These are phyloP conservation scores for Diaporthe ilicicola DNA, from an alignment of 2,329 filamentous ascomycete species.

Conservation along the genomic window DNA sequence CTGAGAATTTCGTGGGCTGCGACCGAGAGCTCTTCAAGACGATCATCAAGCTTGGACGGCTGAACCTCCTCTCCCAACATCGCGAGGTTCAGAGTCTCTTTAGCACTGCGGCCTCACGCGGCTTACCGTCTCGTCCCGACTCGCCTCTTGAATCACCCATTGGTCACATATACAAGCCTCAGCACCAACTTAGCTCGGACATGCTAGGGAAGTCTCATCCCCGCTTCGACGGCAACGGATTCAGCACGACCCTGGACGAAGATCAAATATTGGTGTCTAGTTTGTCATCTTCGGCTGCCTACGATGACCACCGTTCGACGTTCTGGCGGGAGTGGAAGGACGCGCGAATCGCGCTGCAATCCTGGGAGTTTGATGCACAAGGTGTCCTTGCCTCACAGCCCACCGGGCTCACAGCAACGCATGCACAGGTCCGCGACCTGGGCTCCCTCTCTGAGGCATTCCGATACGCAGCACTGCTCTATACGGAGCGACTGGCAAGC, in stretches of 20 bases:
- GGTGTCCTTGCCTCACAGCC: constrained; percentile 61
- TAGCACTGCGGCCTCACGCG: constrained; percentile 35
- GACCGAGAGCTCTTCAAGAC: constrained; percentile 88
- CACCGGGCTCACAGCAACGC: constrained; percentile 46
- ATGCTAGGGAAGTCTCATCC: constrained; percentile 38
- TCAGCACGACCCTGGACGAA: constrained; percentile 63
- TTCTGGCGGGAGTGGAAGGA: constrained; percentile 92
- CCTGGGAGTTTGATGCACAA: constrained; percentile 77
- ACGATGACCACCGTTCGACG: constrained; percentile 67
- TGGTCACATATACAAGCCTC: constrained; percentile 52
- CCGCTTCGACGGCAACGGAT: constrained; percentile 74
- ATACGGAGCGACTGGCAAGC: constrained; percentile 86
- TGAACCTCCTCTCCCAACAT: constrained; percentile 84
- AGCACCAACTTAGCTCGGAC: constrained; percentile 40
- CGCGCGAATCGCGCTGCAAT: constrained; percentile 77
- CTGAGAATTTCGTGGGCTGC: constrained; percentile 89
- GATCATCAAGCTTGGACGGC: constrained; percentile 81
- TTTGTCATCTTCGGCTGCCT: constrained; percentile 52
- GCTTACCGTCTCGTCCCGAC: constrained; percentile 42
- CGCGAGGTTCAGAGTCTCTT: constrained; percentile 57
- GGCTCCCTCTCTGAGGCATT: constrained; percentile 89
- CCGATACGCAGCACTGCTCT: constrained; percentile 87
- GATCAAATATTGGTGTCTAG: constrained; percentile 59
- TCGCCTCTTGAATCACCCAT: constrained; percentile 53
- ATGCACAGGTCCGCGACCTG: constrained; percentile 75